Evolutionary conservation across 2,329 filamentous ascomycete species (phyloP).

Genomic region (Apiospora pterosperma): DNA sequence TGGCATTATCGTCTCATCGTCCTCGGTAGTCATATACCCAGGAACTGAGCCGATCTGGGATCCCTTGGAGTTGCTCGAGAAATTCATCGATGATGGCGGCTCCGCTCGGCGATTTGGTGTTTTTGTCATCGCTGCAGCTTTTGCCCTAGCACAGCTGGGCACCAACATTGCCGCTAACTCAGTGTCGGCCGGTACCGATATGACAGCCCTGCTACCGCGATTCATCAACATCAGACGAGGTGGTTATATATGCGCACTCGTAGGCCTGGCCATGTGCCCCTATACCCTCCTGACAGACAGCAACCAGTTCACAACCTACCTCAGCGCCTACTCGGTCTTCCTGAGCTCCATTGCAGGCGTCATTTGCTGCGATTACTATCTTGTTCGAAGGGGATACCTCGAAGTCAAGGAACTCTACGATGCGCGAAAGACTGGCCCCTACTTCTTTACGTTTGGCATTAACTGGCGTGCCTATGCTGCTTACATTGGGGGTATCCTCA

Average conservation of each 20-base stretch:
- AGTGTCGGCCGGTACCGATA: constrained; percentile 77
- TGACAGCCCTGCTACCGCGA: constrained; percentile 76
- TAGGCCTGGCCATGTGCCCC: constrained; percentile 84
- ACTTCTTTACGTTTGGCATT: constrained; percentile 71
- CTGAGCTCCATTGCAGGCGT: constrained; percentile 93
- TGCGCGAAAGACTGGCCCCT: constrained; percentile 61
- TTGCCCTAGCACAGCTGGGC: constrained; percentile 76
- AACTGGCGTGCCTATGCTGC: constrained; percentile 82
- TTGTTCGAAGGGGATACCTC: constrained; percentile 78
- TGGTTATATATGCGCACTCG: constrained; percentile 76
- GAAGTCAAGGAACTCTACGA: constrained; percentile 78
- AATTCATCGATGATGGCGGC: constrained; percentile 66
- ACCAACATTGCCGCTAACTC: constrained; percentile 88
- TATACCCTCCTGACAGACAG: constrained; percentile 72
- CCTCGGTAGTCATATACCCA: constrained; percentile 65
- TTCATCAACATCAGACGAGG: constrained; percentile 84
- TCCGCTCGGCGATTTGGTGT: constrained; percentile 70
- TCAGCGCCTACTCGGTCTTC: constrained; percentile 90
- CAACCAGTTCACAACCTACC: constrained; percentile 87
- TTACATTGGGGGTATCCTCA: constrained; percentile 77
- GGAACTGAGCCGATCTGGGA: constrained; percentile 66
- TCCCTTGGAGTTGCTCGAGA: constrained; percentile 63
- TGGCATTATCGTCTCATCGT: constrained; percentile 74
- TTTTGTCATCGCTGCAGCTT: constrained; percentile 68
- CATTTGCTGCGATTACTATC: constrained; percentile 84